A percentile compares a stretch with the other conserved stretches of the same genome.
Conservation (phyloP, 2,329 filamentous ascomycete species). For the Thielaviopsis musarum region DNA sequence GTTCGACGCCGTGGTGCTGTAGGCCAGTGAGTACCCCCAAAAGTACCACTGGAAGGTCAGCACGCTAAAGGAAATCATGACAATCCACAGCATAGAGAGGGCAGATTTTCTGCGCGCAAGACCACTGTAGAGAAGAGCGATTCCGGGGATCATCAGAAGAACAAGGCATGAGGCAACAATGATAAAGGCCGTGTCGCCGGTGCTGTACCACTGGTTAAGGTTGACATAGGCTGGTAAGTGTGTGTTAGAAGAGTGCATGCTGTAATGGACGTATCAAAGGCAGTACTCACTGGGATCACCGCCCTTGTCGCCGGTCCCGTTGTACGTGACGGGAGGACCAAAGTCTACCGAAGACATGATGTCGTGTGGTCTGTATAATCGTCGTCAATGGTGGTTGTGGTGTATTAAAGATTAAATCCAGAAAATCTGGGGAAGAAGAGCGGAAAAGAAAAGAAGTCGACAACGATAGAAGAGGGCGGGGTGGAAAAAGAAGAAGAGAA, state of each 20-base stretch:
- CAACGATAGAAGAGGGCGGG: neutral
- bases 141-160: slow-evolving; percentile 87
- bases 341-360: slow-evolving; percentile 43
- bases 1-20: slow-evolving; percentile 65
- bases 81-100: slow-evolving; percentile 91
- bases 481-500: slow-evolving; percentile 9
- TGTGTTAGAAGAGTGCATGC: slow-evolving; percentile 1
- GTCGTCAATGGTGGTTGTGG: neutral
- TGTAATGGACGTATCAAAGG: neutral
- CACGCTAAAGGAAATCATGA: slow-evolving; percentile 83
- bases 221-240: slow-evolving; percentile 52
- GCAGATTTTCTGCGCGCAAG: slow-evolving; percentile 96
- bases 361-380: neutral
- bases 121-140: slow-evolving; percentile 94
- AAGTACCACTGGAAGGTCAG: slow-evolving; percentile 99
- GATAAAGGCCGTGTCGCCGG: slow-evolving; percentile 90
- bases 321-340: slow-evolving; percentile 42
- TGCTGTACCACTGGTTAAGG: slow-evolving; percentile 86
- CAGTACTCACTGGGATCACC: slow-evolving; percentile 42
- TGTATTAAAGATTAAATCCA: neutral
- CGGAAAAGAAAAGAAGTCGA: neutral
- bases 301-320: slow-evolving; percentile 48
- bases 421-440: neutral
- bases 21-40: slow-evolving; percentile 94
- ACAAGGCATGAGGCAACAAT: slow-evolving; percentile 83